Percentiles rank a stretch among this genome's conserved stretches.
phyloP scores from a whole-genome alignment of 352 stramenopile genomes.

The Phytopythium kandeliae region DNA sequence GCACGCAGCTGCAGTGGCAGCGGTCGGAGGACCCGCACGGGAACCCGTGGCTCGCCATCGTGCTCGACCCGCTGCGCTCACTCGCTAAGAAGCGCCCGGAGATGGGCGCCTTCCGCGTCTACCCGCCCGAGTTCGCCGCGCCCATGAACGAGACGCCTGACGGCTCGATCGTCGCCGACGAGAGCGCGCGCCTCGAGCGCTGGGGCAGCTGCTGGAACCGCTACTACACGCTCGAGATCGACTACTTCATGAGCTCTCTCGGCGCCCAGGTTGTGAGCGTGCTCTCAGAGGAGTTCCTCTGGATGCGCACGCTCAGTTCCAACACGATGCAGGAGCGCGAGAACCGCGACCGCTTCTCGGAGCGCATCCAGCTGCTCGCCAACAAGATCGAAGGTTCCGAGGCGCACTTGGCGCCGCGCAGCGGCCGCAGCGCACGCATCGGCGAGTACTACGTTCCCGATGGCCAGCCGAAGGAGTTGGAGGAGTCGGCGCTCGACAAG shows the following conservation, averaged over 20 bases:
- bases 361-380: conserved; percentile 82
- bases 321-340: conserved; percentile 88
- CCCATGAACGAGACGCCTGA: conserved; percentile 94
- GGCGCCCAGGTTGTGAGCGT: conserved; percentile 90
- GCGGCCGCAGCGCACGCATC: conserved; percentile 54
- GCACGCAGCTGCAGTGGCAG: conserved; percentile 98
- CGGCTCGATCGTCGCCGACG: conserved; percentile 90
- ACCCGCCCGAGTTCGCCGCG: conserved; percentile 94
- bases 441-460: conserved; percentile 85
- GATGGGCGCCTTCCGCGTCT: conserved; percentile 97
- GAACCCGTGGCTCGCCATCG: conserved; percentile 97
- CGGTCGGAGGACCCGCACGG: conserved; percentile 93
- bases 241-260: conserved; percentile 96
- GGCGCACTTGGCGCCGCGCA: conserved; percentile 46
- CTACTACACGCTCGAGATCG: conserved; percentile 94
- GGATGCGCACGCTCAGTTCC: conserved; percentile 88
- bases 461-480: conserved; percentile 67
- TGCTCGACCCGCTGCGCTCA: conserved; percentile 96
- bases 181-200: conserved; percentile 90
- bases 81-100: conserved; percentile 92
- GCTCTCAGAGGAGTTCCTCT: conserved; percentile 92
- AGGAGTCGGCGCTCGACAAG: conserved; percentile 82
- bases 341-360: conserved; percentile 86
- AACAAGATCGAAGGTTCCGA: conserved; percentile 83
- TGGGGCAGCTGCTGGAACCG: conserved; percentile 96